Base-by-base conservation (phyloP, 2,329 filamentous ascomycete species). In the Penicillium sclerotiorum region DNA sequence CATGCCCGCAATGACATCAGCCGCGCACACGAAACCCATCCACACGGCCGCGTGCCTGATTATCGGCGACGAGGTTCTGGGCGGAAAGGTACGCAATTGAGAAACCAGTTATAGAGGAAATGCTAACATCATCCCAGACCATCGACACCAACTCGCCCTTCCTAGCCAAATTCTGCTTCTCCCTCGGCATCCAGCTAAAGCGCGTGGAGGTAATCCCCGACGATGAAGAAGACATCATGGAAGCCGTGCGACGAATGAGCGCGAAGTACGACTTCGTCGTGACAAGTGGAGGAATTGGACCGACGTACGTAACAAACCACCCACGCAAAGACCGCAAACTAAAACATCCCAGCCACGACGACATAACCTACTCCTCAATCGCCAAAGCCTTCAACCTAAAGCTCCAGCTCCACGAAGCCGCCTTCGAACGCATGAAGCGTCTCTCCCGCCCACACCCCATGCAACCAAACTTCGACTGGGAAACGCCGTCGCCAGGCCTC, bases 61-160 rank as follows among this genome's bases (percentile, higher is more conserved):
- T 52, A 97, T 99, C 63, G 93, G 93, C n/a, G 93, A 97, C 73
- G 93, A 96, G 72, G 91, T 97, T 5, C 79, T 97, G 4, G 92
- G 91, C 18, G 93, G 94, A 62, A 97, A 97, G 87, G 92, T 90
- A 70, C 57, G 77, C 12, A 33, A 4, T 6, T 17, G 17, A n/a
- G 13, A n/a, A n/a, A 33, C 8, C 2, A 4, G n/a, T 33, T n/a
- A 15, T 9, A 36, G 7, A 18, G n/a, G 15, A 15, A 7, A 17
- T 36, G 20, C 7, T 36, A 17, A 36, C 33, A 4, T 18, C 9
- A 3, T 13, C 9, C 11, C 33, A 85, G 82, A 87, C 83, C 35
- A 77, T 84, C 56, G 83, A 86, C 71, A 85, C 84, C 49, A 88
- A 87, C 67, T 85, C 81, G 47, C 73, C 83, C 38, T 87, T 78